Percentiles rank a stretch among this genome's conserved stretches.
These are phyloP conservation scores for Microbotryum intermedium DNA, from an alignment of 1,284 basidiomycete species.

Conservation along the genomic window DNA sequence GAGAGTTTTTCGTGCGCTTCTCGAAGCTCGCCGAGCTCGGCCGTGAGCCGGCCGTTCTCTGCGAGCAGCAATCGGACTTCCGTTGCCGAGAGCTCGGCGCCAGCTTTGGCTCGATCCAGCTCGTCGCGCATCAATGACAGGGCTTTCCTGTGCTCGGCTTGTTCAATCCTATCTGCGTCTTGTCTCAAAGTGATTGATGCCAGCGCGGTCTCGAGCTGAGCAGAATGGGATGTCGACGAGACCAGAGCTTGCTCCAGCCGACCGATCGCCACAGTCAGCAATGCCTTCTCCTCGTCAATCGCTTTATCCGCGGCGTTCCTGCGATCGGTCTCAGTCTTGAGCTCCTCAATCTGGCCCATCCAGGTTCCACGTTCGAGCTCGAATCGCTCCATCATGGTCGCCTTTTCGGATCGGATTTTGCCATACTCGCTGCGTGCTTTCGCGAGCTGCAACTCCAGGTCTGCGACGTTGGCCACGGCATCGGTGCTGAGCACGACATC, in stretches of 20 bases:
- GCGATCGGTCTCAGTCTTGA: not conserved
- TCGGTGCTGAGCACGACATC: no score
- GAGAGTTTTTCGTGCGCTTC: not conserved
- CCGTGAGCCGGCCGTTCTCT: no score
- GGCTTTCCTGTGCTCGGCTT: no score
- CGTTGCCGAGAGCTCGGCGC: no score
- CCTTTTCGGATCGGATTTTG: conserved; percentile 10
- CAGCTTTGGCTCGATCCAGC: no score
- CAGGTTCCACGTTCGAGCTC: not conserved
- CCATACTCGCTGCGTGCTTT: conserved; percentile 18
- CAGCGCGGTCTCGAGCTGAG: no score
- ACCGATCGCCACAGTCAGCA: not conserved
- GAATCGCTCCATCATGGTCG: conserved; percentile 8
- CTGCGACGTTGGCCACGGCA: not conserved
- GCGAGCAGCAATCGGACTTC: no score
- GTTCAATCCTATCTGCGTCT: no score
- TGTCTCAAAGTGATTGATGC: no score
- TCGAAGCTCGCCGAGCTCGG: not conserved
- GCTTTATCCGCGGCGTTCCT: not conserved
- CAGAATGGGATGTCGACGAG: no score
- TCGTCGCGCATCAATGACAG: no score
- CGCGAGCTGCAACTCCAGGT: conserved; percentile 13
- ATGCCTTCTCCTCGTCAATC: not conserved
- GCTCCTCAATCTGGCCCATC: not conserved
- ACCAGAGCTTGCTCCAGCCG: not conserved